Evolutionary conservation across 2,329 filamentous ascomycete genomes (phyloP).

Genomic region (Tolypocladium sp.): DNA sequence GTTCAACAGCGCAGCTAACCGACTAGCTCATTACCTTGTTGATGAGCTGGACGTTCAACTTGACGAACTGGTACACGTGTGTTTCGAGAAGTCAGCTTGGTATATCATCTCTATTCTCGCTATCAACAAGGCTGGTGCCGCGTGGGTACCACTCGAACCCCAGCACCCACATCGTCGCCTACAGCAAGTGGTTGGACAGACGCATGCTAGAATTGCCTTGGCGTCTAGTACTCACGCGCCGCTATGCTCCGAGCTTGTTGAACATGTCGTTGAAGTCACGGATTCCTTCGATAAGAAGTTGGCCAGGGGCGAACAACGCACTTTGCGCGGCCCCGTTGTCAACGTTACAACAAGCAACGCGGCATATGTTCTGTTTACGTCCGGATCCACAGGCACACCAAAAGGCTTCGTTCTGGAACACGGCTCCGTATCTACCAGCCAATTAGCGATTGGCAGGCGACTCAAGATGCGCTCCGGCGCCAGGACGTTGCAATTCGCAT

Average conservation of each 20-base stretch:
- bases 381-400: neutral
- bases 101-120: conserved; percentile 6
- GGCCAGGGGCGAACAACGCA: too few species aligned
- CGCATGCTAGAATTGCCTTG: neutral
- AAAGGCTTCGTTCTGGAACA: neutral
- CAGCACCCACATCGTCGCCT: neutral
- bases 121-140: conserved; percentile 7
- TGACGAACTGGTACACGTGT: conserved; percentile 1
- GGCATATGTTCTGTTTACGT: neutral
- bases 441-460: neutral
- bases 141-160: conserved; percentile 6
- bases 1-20: conserved; percentile 25
- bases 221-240: neutral
- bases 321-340: too few species aligned
- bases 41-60: neutral
- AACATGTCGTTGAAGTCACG: neutral
- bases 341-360: neutral
- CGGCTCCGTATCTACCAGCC: neutral
- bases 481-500: neutral
- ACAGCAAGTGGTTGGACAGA: neutral
- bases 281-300: neutral
- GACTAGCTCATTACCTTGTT: conserved; percentile 24
- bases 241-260: neutral
- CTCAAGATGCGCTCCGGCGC: neutral
- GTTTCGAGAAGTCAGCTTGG: conserved; percentile 6